Evolutionary conservation across 2,329 filamentous ascomycete species (phyloP), one percentile per base, ranked within the genome.

Genomic region (Dactylellina parvicollis): DNA sequence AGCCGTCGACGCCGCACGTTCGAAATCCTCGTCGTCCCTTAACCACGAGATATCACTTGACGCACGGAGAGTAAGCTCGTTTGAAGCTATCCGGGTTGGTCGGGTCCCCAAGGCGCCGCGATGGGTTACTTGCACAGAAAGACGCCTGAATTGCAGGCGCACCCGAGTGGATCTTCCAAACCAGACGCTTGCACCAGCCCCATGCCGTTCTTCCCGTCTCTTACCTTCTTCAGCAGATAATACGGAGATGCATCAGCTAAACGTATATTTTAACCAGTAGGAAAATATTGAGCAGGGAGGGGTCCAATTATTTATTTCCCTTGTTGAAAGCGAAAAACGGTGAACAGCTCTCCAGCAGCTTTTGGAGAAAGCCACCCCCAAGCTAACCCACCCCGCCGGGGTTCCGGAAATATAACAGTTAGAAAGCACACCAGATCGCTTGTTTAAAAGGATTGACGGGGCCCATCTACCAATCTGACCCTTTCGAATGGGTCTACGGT

Each of bases 371-470:
- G 16, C 55, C 44, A 24, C 9, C n/a, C 36, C 4, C 18, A 50
- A 47, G 22, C 44, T 24, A 24, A 34, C 69, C 60, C 60, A 67
- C 62, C 38, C 44, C 7, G 47, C 30, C 62, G 62, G 62, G 44
- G n/a, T 34, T 67, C 52, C 52, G 62, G 62, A 18, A 66, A 59
- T 46, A 26, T 26, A 28, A 59, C 30, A 36, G 9, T 49, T 10
- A 34, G 14, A 50, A 18, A 14, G 26, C 16, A 46, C 16, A 36
- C 16, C 9, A 22, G 26, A 32, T 55, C 24, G 22, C 24, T 55
- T 54, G 34, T 59, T 65, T 60, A 66, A 66, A 72, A 56, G 34
- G 60, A 66, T 73, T 47, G 36, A 73, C 60, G 18, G 47, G 54
- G 30, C 55, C 69, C 69, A 28, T 61, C 52, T 52, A 47, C 42